A percentile compares a stretch with the other conserved stretches of the same genome.
These are phyloP conservation scores for Pseudevernia furfuracea DNA, from an alignment of 495 filamentous ascomycete species.

Conservation along the genomic window DNA sequence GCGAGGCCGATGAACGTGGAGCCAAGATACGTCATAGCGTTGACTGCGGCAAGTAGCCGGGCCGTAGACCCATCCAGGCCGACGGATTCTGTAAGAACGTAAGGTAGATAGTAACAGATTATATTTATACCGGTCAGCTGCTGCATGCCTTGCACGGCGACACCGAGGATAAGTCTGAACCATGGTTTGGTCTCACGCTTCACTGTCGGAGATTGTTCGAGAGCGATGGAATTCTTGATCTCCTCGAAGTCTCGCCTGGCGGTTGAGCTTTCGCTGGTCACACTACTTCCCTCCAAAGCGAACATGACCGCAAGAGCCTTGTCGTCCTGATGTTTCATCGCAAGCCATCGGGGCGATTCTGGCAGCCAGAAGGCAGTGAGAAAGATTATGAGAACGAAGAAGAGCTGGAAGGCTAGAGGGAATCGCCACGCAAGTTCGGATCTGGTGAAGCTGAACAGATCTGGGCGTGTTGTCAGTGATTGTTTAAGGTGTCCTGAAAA, in stretches of 20 bases:
- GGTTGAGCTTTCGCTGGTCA: constrained; percentile 25
- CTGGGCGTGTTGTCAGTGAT: constrained; percentile 29
- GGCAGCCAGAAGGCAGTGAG: constrained; percentile 32
- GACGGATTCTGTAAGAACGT: constrained; percentile 29
- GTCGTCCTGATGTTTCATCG: constrained; percentile 35
- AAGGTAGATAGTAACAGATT: constrained; percentile 30
- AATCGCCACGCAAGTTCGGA: constrained; percentile 33
- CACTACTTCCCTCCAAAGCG: constrained; percentile 33
- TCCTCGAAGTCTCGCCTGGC: constrained; percentile 34
- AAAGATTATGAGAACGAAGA: constrained; percentile 31
- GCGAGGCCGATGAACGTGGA: constrained; percentile 13
- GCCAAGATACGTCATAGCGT: constrained; percentile 26
- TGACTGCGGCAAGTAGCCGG: constrained; percentile 29
- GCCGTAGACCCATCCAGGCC: constrained; percentile 26
- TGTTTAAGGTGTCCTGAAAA: constrained; percentile 24
- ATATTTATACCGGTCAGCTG: constrained; percentile 33
- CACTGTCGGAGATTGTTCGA: constrained; percentile 27
- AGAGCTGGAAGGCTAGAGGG: constrained; percentile 34
- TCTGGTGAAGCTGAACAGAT: constrained; percentile 16
- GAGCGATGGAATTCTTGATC: constrained; percentile 31
- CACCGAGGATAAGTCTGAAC: constrained; percentile 28
- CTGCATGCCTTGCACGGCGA: constrained; percentile 31
- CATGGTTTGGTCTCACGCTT: constrained; percentile 28
- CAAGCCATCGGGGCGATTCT: constrained; percentile 45
- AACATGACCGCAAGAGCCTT: constrained; percentile 35